Evolutionary conservation across 2,329 filamentous ascomycete species (phyloP), one percentile per base, ranked within the genome.

Genomic region (Alternaria triticimaculans): DNA sequence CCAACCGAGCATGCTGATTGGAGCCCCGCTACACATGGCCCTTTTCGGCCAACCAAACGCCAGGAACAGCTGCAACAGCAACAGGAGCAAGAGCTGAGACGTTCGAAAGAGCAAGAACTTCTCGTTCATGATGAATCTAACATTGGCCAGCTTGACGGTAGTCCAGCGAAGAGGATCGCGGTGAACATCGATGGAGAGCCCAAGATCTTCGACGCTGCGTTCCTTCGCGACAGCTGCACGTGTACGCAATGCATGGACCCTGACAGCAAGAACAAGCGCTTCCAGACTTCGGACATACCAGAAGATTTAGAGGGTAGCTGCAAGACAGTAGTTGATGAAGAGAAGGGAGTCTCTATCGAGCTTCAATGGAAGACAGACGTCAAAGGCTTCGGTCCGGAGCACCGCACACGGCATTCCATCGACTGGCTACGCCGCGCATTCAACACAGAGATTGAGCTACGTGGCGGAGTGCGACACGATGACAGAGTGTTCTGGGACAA

Each of bases 241-340:
- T 90, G 88, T 73, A 68, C 81, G n/a, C 72, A 66, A 48, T 90
- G 88, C 72, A 82, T 88, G 30, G 85, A 90, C 73, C 81, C 84
- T 4, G 85, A 86, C 45, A 88, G 87, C 15, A 85, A 83, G 45
- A 88, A 91, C 74, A 90, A 90, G 79, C 82, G 83, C 41, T 92
- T 92, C 77, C 85, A 86, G 58, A 89, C 89, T 1, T 83, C 84
- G 20, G 89, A 93, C 55, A 89, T 93, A 45, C 87, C 89, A 0
- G 28, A 69, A 9, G 65, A 82, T 30, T 58, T 82, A 48, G 72
- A 79, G 55, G 77, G 37, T 63, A 78, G 23, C 63, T 84, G 33
- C 65, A 78, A 30, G 72, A 79, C 71, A 56, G 69, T 79, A 3
- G 62, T 69, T 1, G 70, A 82, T 20, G 73, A 78, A 15, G 70